Evolutionary conservation across 2,329 filamentous ascomycete species (phyloP).

Genomic region (Stagonosporopsis vannaccii): DNA sequence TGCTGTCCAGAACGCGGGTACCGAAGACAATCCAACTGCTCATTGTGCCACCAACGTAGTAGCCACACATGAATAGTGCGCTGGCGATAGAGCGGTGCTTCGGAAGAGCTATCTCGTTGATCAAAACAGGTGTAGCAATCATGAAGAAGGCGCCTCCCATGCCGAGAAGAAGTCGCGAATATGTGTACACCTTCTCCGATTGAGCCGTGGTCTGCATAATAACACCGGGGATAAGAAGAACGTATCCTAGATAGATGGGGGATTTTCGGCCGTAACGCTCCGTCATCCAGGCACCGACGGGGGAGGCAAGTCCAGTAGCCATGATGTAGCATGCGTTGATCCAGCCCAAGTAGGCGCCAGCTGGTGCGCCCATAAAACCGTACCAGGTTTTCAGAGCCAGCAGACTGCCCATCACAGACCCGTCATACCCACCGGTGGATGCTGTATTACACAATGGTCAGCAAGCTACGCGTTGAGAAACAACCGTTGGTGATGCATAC

Average conservation of each 20-base stretch:
- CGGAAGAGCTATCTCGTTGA: background rate
- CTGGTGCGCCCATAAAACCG: background rate
- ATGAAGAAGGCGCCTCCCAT: background rate
- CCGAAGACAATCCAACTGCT: background rate
- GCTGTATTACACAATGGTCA: background rate
- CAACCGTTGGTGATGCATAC: background rate
- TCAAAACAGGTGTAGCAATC: background rate
- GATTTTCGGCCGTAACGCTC: background rate
- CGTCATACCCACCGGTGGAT: background rate
- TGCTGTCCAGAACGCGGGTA: background rate
- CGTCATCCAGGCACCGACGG: background rate
- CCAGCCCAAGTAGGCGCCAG: background rate
- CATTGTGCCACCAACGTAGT: background rate
- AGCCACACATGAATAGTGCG: background rate
- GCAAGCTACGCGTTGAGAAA: background rate
- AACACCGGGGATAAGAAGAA: background rate
- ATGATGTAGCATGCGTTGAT: background rate
- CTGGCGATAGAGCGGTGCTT: background rate
- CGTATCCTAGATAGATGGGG: background rate
- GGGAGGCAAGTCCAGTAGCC: background rate
- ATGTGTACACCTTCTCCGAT: background rate
- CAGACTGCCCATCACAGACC: background rate
- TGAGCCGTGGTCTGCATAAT: background rate
- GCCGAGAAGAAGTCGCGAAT: background rate
- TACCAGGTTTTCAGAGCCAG: background rate